Base-by-base conservation (phyloP, 2,329 filamentous ascomycete genomes). In the Berkeleyomyces basicola region DNA sequence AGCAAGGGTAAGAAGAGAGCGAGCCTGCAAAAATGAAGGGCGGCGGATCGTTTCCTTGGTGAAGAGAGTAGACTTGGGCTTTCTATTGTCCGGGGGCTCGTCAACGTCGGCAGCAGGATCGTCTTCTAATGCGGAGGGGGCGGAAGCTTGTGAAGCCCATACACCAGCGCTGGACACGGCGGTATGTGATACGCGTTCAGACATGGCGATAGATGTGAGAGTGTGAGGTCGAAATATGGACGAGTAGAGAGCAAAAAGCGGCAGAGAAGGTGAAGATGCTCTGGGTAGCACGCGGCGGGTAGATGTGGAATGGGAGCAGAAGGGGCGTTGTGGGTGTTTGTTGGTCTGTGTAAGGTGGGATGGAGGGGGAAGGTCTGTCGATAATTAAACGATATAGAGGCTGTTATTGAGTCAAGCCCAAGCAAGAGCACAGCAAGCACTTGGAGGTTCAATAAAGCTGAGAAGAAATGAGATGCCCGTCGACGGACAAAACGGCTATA, bases 1-100 rank as follows among this genome's bases (percentile, higher is more conserved):
- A 43, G 91, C 92, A 70, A 84, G 86, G 33, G 93, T 97, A 69
- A 99, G 78, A 46, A 99, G 81, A 11, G 93, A 97, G 69, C 63
- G 55, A 36, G 60, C 55, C 40, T 64, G 55, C 31, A 53, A n/a
- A 33, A 64, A 37, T 10, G 63, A 64, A 43, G 59, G 63, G 40
- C 61, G 61, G 40, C 66, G 61, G 23, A 65, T 63, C 42, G 65
- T 67, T 39, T 67, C 69, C 71, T 72, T 74, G 62, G 65, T 70
- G 64, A 67, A 47, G 16, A 64, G 51, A 36, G 55, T 57, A 43
- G 37, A 57, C 44, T 63, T 61, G 46, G 44, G 40, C 4, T 55
- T 23, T 16, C 33, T 33, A 62, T 46, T 59, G 59, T 66, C 66
- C 61, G 66, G 66, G 11, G 66, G 66, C 51, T 67, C 66, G 59